phyloP scores from a whole-genome alignment of 2,329 filamentous ascomycete genomes.

The Lachnellula arida region DNA sequence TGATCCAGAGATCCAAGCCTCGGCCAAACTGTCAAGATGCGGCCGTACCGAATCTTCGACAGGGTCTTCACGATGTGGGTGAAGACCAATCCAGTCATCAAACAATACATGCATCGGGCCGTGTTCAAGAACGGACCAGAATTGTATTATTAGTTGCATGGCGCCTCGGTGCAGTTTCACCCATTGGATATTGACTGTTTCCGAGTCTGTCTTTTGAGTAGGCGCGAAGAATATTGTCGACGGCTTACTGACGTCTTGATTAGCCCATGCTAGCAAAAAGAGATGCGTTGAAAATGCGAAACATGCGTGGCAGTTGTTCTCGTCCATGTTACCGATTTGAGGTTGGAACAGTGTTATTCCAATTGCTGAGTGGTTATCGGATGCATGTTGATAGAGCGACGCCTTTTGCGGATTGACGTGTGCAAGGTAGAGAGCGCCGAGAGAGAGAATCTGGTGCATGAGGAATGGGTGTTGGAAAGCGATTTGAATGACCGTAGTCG shows the following conservation, averaged over 20 bases:
- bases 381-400: conserved; percentile 26
- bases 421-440: conserved; percentile 35
- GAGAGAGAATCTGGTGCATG: conserved; percentile 34
- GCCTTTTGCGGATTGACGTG: conserved; percentile 22
- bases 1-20: conserved; percentile 12
- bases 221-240: conserved; percentile 32
- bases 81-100: conserved; percentile 17
- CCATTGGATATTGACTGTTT: conserved; percentile 31
- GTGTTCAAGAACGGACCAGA: conserved; percentile 18
- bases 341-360: conserved; percentile 31
- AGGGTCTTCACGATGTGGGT: conserved; percentile 10
- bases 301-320: conserved; percentile 31
- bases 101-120: conserved; percentile 26
- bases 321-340: conserved; percentile 41
- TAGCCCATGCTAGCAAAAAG: conserved; percentile 33
- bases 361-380: conserved; percentile 30
- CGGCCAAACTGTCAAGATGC: conserved; percentile 14
- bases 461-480: conserved; percentile 31
- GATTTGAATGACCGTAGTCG: conserved; percentile 22
- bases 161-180: conserved; percentile 31
- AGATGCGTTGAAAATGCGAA: conserved; percentile 32
- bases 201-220: conserved; percentile 24
- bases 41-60: conserved; percentile 15
- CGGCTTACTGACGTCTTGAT: conserved; percentile 21
- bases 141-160: conserved; percentile 17